Evolutionary conservation across 331 rosid genomes (phyloP).

Genomic region (Quercus tomentella): DNA sequence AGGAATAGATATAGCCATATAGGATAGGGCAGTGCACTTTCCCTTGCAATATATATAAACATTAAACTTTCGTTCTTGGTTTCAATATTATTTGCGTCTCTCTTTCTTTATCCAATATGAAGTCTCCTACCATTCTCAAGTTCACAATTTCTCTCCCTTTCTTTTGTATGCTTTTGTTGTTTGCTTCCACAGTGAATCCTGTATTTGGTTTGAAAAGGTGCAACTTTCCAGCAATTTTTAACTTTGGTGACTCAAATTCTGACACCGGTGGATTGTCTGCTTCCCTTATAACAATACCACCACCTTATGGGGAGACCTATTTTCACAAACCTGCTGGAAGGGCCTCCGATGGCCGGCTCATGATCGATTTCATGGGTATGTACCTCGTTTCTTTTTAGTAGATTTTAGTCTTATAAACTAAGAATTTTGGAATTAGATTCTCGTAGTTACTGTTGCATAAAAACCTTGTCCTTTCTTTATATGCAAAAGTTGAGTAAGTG

Average conservation of each 20-base stretch:
- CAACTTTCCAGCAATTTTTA: constrained; percentile 53
- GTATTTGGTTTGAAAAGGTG: constrained; percentile 21
- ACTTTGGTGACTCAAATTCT: constrained; percentile 62
- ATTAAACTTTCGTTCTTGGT: background rate
- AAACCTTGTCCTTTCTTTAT: background rate
- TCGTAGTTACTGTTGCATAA: background rate
- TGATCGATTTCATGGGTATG: constrained; percentile 54
- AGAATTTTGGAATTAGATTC: background rate
- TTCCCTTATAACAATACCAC: background rate
- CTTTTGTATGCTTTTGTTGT: constrained; percentile 9
- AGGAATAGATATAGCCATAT: no score
- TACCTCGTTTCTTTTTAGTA: background rate
- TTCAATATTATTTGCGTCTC: background rate
- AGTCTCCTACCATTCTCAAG: background rate
- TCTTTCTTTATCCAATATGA: constrained; percentile 15
- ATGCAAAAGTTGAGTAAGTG: no score
- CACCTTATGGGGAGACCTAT: constrained; percentile 55
- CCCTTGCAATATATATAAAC: no score
- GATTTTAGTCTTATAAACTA: background rate
- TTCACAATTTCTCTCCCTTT: background rate
- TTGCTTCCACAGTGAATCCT: background rate
- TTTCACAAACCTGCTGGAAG: constrained; percentile 45
- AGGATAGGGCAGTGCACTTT: no score
- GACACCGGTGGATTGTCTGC: constrained; percentile 65
- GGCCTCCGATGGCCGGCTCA: constrained; percentile 56